A percentile compares a stretch with the other conserved stretches of the same genome.
phyloP scores from a whole-genome alignment of 768 basidiomycete species.

The Amyloporia xantha region DNA sequence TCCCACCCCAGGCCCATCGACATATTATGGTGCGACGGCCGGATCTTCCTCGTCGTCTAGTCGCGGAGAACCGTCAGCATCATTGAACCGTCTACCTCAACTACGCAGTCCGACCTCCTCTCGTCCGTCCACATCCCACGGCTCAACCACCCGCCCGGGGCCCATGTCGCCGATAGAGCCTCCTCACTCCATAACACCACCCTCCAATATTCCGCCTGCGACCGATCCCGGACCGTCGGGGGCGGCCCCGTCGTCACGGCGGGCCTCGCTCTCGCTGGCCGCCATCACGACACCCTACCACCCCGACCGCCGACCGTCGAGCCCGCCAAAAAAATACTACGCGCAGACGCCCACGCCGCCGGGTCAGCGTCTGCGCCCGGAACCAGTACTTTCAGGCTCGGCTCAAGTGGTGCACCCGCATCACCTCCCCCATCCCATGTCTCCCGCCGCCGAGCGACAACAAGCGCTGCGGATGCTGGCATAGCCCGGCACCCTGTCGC shows the following conservation, averaged over 20 bases:
- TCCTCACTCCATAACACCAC: conserved; percentile 12
- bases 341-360: conserved; percentile 68
- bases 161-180: neutral
- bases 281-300: conserved; percentile 34
- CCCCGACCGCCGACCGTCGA: conserved; percentile 8
- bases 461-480: neutral
- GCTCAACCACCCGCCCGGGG: conserved; percentile 1
- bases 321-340: conserved; percentile 67
- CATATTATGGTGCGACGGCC: conserved; percentile 5
- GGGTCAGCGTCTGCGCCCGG: conserved; percentile 74
- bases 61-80: neutral
- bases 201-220: conserved; percentile 17
- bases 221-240: conserved; percentile 21
- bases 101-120: conserved; percentile 3
- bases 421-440: neutral
- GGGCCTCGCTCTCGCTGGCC: conserved; percentile 34
- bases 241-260: conserved; percentile 27
- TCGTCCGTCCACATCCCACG: conserved; percentile 5
- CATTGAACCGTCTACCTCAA: conserved; percentile 2
- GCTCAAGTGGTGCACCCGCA: conserved; percentile 7
- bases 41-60: neutral
- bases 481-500: neutral
- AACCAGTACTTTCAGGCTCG: conserved; percentile 18
- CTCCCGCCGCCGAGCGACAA: neutral
- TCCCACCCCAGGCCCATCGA: neutral